Percentiles rank a stretch among this genome's conserved stretches.
Conservation (phyloP, 768 basidiomycete species). For the Lyophyllum decastes region DNA sequence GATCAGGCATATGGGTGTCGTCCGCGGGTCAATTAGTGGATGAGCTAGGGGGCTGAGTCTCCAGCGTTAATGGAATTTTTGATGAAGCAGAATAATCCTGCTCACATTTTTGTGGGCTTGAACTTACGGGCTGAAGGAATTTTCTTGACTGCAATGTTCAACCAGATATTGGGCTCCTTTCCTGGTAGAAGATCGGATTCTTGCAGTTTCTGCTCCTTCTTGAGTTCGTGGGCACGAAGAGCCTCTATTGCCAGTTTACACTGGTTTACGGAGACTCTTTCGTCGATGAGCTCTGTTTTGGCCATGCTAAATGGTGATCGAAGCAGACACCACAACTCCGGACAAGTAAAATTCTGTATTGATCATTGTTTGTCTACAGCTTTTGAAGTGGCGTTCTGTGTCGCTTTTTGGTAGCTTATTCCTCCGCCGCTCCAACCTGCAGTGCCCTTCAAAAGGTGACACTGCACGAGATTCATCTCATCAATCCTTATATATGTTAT, state of each 20-base stretch:
- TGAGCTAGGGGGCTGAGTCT: constrained; percentile 70
- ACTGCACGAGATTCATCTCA: not conserved
- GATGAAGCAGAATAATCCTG: not conserved
- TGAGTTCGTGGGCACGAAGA: constrained; percentile 68
- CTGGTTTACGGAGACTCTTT: constrained; percentile 69
- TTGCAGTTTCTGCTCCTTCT: constrained; percentile 62
- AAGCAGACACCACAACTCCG: not conserved
- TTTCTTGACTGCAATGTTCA: constrained; percentile 84
- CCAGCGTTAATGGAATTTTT: constrained; percentile 2
- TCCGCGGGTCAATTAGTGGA: constrained; percentile 82
- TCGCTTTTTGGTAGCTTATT: not conserved
- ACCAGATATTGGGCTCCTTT: constrained; percentile 87
- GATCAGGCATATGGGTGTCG: constrained; percentile 82
- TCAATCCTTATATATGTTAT: constrained; percentile 23
- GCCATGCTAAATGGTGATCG: constrained; percentile 34
- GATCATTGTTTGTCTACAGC: constrained; percentile 17
- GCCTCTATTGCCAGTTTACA: constrained; percentile 79
- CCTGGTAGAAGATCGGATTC: constrained; percentile 74
- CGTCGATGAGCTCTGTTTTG: constrained; percentile 62
- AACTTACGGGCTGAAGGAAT: constrained; percentile 73
- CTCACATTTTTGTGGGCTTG: constrained; percentile 86
- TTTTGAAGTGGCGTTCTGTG: not conserved
- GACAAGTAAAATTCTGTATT: constrained; percentile 17
- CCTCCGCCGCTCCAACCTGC: no score
- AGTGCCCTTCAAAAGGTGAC: not conserved